Conservation (phyloP, 164 flowering plant genomes). For the Umbellularia californica region DNA sequence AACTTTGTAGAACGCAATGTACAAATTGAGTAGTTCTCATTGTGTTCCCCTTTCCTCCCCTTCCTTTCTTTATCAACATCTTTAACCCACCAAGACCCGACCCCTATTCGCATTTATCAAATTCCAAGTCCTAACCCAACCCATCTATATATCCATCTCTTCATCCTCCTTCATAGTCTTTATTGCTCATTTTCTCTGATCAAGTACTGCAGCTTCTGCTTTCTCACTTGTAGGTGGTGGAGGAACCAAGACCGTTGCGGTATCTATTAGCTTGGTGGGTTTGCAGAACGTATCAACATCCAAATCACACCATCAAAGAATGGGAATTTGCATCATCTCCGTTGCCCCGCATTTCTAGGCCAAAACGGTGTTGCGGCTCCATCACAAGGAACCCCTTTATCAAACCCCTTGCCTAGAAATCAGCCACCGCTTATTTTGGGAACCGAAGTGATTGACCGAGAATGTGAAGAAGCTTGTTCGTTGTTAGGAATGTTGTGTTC, state of each 20-base stretch:
- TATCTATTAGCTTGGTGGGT: constrained; percentile 70
- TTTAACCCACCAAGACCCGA: too few species aligned
- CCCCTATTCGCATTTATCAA: too few species aligned
- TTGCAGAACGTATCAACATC: constrained; percentile 84
- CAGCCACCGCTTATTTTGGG: constrained; percentile 72
- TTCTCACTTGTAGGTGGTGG: constrained; percentile 44
- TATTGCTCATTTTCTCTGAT: too few species aligned
- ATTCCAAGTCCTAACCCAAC: too few species aligned
- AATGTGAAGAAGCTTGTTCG: constrained; percentile 61
- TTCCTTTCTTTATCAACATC: too few species aligned
- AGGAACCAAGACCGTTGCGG: constrained; percentile 38
- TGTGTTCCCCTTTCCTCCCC: too few species aligned
- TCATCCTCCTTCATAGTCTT: too few species aligned
- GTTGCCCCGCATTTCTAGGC: constrained; percentile 75
- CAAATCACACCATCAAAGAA: constrained; percentile 87
- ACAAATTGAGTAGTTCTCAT: too few species aligned
- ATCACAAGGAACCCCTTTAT: constrained; percentile 80
- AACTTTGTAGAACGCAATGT: too few species aligned
- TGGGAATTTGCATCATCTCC: constrained; percentile 79
- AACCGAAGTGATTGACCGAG: constrained; percentile 82
- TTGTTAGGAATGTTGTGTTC: too few species aligned
- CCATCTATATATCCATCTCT: too few species aligned
- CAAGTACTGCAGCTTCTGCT: constrained; percentile 11
- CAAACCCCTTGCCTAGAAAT: constrained; percentile 74
- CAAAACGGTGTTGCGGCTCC: constrained; percentile 74